Percentiles rank a stretch among this genome's conserved stretches.
Conservation (phyloP, 2,329 filamentous ascomycete species). For the Claviceps spartinae region DNA sequence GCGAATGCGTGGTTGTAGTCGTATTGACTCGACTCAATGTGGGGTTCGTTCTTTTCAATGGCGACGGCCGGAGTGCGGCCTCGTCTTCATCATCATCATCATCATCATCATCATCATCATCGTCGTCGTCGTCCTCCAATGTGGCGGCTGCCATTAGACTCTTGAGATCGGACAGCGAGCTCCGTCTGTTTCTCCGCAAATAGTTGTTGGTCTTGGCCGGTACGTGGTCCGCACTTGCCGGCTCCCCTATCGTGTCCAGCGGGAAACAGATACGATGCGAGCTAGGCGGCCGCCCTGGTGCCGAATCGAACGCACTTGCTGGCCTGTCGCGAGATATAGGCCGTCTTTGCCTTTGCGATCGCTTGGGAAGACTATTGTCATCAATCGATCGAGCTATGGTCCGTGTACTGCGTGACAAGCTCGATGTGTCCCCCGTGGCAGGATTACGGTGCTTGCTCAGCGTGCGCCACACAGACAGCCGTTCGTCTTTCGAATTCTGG, state of each 20-base stretch:
- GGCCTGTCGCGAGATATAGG: slow-evolving; percentile 47
- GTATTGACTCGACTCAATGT: slow-evolving; percentile 42
- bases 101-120: slow-evolving; percentile 8
- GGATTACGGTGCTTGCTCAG: slow-evolving; percentile 65
- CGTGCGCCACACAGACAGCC: slow-evolving; percentile 72
- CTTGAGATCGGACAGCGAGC: slow-evolving; percentile 79
- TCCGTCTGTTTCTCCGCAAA: slow-evolving; percentile 67
- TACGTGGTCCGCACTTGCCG: slow-evolving; percentile 28
- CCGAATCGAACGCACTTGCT: slow-evolving; percentile 48
- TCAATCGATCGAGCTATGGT: slow-evolving; percentile 64
- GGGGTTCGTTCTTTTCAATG: slow-evolving; percentile 38
- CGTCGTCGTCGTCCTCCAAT: slow-evolving; percentile 16
- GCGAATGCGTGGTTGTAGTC: slow-evolving; percentile 23
- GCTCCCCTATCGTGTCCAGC: slow-evolving; percentile 47
- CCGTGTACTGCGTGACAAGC: slow-evolving; percentile 52
- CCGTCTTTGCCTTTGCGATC: slow-evolving; percentile 21
- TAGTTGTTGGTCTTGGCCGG: slow-evolving; percentile 16
- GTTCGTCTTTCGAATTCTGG: slow-evolving; percentile 67
- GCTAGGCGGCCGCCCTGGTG: slow-evolving; percentile 39
- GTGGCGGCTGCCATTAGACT: slow-evolving; percentile 50
- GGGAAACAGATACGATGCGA: slow-evolving; percentile 42
- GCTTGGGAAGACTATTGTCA: slow-evolving; percentile 40
- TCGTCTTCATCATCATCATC: slow-evolving; percentile 7
- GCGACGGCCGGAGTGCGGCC: slow-evolving; percentile 20
- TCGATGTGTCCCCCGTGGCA: slow-evolving; percentile 46